Evolutionary conservation across 768 basidiomycete genomes (phyloP), one percentile per base, ranked within the genome.

Genomic region (Hortiboletus flavorubellus): DNA sequence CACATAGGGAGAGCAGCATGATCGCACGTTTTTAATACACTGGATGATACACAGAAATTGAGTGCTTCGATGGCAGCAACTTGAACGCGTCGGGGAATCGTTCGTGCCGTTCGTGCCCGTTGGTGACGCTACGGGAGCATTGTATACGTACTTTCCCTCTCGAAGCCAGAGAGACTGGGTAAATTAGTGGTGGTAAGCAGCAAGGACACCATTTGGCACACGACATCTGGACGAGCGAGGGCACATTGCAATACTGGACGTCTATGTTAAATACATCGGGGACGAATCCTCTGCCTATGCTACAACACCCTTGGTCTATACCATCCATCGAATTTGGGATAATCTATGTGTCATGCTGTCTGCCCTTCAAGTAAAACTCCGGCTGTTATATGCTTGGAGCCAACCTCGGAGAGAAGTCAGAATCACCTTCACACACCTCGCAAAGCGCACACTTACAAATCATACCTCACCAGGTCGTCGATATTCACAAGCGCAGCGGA

Each of bases 101-200:
- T 64, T 64, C 42, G 49, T 12, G 3, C 52, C 56, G 45, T 60
- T 71, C 51, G 49, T 45, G 16, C 53, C 49, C 68, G 39, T 71
- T 66, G 38, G 64, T 37, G 59, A 90, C 89, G 21, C 21, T 12
- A 89, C 90, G 8, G 78, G 69, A 8, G 78, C 76, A 59, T 89
- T 91, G 55, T 80, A 72, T 4, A 69, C 97, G 85, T 21, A 99
- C 97, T 80, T 99, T 99, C 54, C 97, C 97, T 68, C 80, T 84
- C 2, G 93, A 93, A 33, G 98, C 55, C 2, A 98, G 75, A 80
- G 48, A 97, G 78, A 26, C 68, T 76, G 18, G 83, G 81, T 5
- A 90, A 73, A 63, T 86, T 55, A 21, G 21, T 63, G 5, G 85
- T 82, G 48, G 79, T 71, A 39, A 80, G 78, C 30, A 87, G 68